Evolutionary conservation across 148 eudicot species (phyloP).

Genomic region (Heliamphora exappendiculata): DNA sequence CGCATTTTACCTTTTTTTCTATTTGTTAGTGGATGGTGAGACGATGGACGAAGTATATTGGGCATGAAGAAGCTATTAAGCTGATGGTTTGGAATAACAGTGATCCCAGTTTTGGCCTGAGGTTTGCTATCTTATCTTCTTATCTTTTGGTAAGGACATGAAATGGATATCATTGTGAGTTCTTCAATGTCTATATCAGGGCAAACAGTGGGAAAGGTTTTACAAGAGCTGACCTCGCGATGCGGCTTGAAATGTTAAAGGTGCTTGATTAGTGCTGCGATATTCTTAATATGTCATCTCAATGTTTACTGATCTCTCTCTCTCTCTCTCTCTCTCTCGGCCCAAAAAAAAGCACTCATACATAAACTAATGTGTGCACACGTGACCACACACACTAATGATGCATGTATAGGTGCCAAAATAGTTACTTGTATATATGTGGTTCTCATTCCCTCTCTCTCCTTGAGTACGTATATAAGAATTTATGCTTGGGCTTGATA

Average conservation of each 20-base stretch:
- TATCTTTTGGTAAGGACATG: neutral
- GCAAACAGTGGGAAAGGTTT: conserved; percentile 73
- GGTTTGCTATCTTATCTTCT: conserved; percentile 34
- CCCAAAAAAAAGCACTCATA: neutral
- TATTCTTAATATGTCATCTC: neutral
- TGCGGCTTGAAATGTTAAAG: conserved; percentile 48
- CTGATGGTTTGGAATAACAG: conserved; percentile 90
- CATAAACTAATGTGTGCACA: neutral
- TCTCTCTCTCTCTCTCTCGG: neutral
- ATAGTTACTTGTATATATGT: neutral
- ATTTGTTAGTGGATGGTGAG: conserved; percentile 86
- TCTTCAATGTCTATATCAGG: conserved; percentile 35
- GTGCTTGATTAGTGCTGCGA: conserved; percentile 20
- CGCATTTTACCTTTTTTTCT: conserved; percentile 4
- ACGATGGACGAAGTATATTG: conserved; percentile 75
- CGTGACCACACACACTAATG: neutral
- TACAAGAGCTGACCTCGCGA: conserved; percentile 60
- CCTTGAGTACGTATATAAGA: neutral
- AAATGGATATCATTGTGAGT: neutral
- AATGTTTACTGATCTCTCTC: neutral
- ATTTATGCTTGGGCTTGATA: neutral
- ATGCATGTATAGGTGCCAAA: neutral
- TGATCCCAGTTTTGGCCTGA: conserved; percentile 75
- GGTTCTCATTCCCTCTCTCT: neutral
- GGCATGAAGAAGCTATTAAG: conserved; percentile 69